phyloP scores from a whole-genome alignment of 208 protist species.

The Acanthamoeba rhysodes region DNA sequence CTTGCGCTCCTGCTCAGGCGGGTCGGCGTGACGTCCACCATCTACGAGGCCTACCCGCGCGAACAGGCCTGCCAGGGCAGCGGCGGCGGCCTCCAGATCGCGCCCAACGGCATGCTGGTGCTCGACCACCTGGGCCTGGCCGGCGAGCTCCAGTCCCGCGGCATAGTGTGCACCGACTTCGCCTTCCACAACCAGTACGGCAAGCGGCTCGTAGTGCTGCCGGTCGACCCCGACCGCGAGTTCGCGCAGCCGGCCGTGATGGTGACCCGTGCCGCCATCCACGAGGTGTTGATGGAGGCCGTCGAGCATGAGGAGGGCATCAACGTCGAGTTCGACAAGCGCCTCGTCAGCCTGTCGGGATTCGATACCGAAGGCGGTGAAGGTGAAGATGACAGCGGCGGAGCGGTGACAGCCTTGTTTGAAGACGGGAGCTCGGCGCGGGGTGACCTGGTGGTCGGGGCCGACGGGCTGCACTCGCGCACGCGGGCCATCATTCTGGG shows the following conservation, averaged over 20 bases:
- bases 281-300: constrained; percentile 9
- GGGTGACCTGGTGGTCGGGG: constrained; percentile 24
- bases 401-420: neutral
- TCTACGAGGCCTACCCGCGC: constrained; percentile 15
- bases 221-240: neutral
- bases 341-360: neutral
- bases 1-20: constrained; percentile 12
- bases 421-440: neutral
- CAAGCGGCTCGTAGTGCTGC: neutral
- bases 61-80: neutral
- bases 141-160: neutral
- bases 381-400: neutral
- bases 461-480: neutral
- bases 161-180: neutral
- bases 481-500: neutral
- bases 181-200: constrained; percentile 7
- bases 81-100: constrained; percentile 9
- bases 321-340: neutral
- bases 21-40: neutral
- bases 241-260: neutral
- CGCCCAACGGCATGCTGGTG: constrained; percentile 7
- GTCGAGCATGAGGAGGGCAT: constrained; percentile 5
- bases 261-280: neutral
- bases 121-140: constrained; percentile 23
- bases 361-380: neutral